phyloP scores from a whole-genome alignment of 1,139 yeast genomes.

The Magnusiomyces suaveolens region DNA sequence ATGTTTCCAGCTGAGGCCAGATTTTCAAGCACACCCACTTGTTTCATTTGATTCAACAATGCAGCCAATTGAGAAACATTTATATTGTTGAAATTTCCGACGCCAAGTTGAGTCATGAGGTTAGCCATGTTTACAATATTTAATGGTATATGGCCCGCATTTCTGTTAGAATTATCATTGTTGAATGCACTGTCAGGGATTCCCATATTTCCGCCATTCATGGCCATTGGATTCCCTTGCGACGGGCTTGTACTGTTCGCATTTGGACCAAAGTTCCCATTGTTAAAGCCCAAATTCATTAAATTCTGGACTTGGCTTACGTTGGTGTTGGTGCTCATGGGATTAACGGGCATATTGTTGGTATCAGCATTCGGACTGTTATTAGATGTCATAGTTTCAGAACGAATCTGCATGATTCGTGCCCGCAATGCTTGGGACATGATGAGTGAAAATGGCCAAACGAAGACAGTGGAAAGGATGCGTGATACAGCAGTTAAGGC shows the following conservation, averaged over 20 bases:
- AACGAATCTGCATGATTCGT: slow-evolving; percentile 10
- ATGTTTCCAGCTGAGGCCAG: background rate
- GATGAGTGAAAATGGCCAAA: slow-evolving; percentile 14
- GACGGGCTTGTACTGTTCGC: background rate
- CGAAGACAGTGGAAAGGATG: slow-evolving; percentile 10
- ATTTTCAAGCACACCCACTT: background rate
- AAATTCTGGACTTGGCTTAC: background rate
- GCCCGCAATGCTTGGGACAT: slow-evolving; percentile 12
- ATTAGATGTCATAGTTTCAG: background rate
- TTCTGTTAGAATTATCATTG: background rate
- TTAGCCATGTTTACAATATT: background rate
- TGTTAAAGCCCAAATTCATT: background rate
- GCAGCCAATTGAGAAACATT: background rate
- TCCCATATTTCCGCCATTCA: background rate
- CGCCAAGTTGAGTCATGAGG: background rate
- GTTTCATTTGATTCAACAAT: background rate
- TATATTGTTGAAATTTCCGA: background rate
- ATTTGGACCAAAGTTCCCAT: background rate
- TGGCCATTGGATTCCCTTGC: background rate
- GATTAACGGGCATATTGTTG: background rate
- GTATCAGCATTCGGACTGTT: background rate
- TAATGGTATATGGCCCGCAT: background rate
- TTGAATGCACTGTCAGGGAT: background rate
- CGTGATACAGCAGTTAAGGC: slow-evolving; percentile 11
- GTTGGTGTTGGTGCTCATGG: background rate